These are phyloP conservation scores for Pulveroboletus sp. DNA, from an alignment of 768 basidiomycete genomes.

Conservation along the genomic window DNA sequence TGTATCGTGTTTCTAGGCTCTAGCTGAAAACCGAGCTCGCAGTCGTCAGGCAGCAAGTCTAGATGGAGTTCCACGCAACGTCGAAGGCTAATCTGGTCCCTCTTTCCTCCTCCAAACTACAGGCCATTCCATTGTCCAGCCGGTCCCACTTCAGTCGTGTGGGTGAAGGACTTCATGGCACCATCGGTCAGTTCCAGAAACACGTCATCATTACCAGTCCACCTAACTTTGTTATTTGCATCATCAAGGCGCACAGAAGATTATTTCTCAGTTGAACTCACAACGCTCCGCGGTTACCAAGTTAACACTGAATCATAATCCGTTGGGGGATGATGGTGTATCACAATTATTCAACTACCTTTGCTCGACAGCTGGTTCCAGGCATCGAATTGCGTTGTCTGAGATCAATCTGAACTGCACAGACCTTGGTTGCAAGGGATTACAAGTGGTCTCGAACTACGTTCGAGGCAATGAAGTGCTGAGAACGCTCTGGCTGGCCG, in stretches of 20 bases:
- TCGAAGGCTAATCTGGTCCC: not conserved
- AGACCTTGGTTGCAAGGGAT: constrained; percentile 50
- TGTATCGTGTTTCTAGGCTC: not conserved
- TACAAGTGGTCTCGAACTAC: constrained; percentile 51
- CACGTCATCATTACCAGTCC: too few relatives aligned
- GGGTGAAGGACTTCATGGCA: constrained; percentile 23
- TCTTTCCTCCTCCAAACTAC: constrained; percentile 1
- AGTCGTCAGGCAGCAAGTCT: not conserved
- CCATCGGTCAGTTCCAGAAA: constrained; percentile 13
- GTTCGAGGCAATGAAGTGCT: constrained; percentile 45
- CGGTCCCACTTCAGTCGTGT: constrained; percentile 17
- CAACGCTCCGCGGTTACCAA: constrained; percentile 44
- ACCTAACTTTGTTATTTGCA: constrained; percentile 4
- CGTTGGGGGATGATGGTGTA: constrained; percentile 57
- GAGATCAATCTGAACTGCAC: constrained; percentile 60
- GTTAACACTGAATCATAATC: constrained; percentile 54
- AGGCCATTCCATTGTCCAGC: constrained; percentile 8
- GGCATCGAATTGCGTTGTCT: constrained; percentile 38
- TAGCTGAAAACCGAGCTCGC: not conserved
- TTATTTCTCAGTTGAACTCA: constrained; percentile 46
- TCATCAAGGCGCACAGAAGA: constrained; percentile 47
- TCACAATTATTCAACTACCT: constrained; percentile 54
- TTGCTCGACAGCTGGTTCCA: constrained; percentile 44
- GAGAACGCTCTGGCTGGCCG: constrained; percentile 48
- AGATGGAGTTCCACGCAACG: constrained; percentile 15